phyloP scores from a whole-genome alignment of 2,329 filamentous ascomycete species.

The Beauveria scarabaeidicola region DNA sequence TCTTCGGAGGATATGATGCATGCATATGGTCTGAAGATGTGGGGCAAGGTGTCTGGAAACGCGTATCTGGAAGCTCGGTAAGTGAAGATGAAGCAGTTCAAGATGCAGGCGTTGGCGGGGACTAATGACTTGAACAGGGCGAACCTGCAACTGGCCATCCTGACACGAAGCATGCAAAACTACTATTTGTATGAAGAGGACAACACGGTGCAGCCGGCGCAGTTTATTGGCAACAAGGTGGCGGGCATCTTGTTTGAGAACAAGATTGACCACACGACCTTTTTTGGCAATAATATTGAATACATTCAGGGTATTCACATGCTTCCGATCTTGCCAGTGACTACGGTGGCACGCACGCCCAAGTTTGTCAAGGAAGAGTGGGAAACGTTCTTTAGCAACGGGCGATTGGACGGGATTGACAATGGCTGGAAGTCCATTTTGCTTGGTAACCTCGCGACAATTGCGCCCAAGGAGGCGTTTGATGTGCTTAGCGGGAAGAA shows the following conservation, averaged over 20 bases:
- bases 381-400: conserved; percentile 65
- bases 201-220: conserved; percentile 61
- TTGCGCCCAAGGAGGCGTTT: conserved; percentile 63
- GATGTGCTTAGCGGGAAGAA: conserved; percentile 60
- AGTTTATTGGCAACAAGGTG: conserved; percentile 75
- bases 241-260: conserved; percentile 78
- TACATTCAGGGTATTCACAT: conserved; percentile 75
- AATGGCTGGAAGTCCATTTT: conserved; percentile 84
- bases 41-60: conserved; percentile 74
- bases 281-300: conserved; percentile 67
- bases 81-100: conserved; percentile 13
- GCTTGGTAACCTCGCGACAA: conserved; percentile 71
- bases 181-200: conserved; percentile 74
- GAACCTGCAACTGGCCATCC: conserved; percentile 75
- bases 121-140: conserved; percentile 36
- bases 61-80: conserved; percentile 66
- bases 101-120: neutral
- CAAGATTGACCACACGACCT: conserved; percentile 88
- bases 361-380: conserved; percentile 77
- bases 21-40: conserved; percentile 85
- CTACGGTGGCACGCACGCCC: conserved; percentile 55
- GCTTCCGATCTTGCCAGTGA: conserved; percentile 64
- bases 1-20: conserved; percentile 87
- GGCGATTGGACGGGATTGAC: conserved; percentile 53
- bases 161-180: conserved; percentile 61